phyloP scores from a whole-genome alignment of 306 rosid genomes.

The Rosa lucieae region DNA sequence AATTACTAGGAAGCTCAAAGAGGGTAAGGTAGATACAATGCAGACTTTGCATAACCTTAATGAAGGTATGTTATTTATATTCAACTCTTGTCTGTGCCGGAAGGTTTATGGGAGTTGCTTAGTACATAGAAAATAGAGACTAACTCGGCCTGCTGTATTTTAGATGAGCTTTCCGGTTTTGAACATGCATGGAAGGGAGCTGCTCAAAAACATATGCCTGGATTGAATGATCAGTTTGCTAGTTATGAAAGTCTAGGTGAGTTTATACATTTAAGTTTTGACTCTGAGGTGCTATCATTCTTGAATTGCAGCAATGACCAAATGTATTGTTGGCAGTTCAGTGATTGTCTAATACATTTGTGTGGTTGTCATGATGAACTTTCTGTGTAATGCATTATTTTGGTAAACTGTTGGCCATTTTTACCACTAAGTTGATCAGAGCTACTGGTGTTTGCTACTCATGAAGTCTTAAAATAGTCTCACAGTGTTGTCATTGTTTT shows the following conservation, averaged over 20 bases:
- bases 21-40: slow-evolving; percentile 76
- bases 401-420: not conserved
- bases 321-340: not conserved
- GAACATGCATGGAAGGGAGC: slow-evolving; percentile 75
- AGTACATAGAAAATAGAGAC: not conserved
- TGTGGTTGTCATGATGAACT: not conserved
- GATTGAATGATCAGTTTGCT: slow-evolving; percentile 38
- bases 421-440: not conserved
- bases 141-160: slow-evolving; percentile 15
- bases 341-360: not conserved
- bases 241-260: slow-evolving; percentile 37
- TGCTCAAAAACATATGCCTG: slow-evolving; percentile 61
- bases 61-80: slow-evolving; percentile 50
- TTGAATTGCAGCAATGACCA: not conserved
- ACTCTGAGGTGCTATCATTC: not conserved
- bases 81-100: not conserved
- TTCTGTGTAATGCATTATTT: not conserved
- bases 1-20: slow-evolving; percentile 64
- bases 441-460: not conserved
- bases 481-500: not conserved
- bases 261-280: slow-evolving; percentile 9
- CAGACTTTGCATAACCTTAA: slow-evolving; percentile 83
- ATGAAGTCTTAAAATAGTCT: not conserved
- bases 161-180: slow-evolving; percentile 71
- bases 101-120: not conserved